Percentiles rank a stretch among this genome's conserved stretches.
Evolutionary conservation across 1,284 basidiomycete species (phyloP).

Genomic region (Phlebopus sp.): DNA sequence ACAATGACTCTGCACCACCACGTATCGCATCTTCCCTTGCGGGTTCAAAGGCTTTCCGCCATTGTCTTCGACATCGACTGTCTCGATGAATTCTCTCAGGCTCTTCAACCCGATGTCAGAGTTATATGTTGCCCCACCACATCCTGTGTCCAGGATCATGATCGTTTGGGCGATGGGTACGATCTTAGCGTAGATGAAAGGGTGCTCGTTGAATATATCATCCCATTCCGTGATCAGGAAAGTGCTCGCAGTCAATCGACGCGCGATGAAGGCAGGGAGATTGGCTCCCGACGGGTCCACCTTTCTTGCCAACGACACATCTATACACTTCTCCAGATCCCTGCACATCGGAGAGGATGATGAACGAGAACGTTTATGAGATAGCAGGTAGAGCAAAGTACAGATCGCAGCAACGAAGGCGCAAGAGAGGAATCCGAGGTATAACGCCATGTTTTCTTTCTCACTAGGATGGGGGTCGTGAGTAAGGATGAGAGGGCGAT

Average conservation of each 20-base stretch:
- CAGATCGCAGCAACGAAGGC: background rate
- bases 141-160: conserved; percentile 53
- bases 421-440: background rate
- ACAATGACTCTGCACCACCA: conserved; percentile 51
- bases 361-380: background rate
- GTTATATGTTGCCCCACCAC: conserved; percentile 44
- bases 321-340: background rate
- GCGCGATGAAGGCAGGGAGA: conserved; percentile 40
- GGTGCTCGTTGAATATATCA: conserved; percentile 50
- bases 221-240: conserved; percentile 53
- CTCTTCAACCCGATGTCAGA: conserved; percentile 40
- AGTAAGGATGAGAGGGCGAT: conserved; percentile 9
- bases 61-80: conserved; percentile 42
- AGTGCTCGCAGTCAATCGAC: conserved; percentile 42
- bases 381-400: conserved; percentile 2
- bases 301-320: background rate
- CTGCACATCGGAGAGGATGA: conserved; percentile 11
- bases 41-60: conserved; percentile 42
- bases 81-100: conserved; percentile 50
- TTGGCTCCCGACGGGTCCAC: background rate
- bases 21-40: conserved; percentile 39
- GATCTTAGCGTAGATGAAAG: conserved; percentile 52
- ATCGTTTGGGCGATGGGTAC: conserved; percentile 39
- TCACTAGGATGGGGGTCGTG: conserved; percentile 1
- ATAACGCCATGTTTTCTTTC: conserved; percentile 1